Base-by-base conservation (phyloP, 768 basidiomycete species). In the Xerocomellus dryophilus region DNA sequence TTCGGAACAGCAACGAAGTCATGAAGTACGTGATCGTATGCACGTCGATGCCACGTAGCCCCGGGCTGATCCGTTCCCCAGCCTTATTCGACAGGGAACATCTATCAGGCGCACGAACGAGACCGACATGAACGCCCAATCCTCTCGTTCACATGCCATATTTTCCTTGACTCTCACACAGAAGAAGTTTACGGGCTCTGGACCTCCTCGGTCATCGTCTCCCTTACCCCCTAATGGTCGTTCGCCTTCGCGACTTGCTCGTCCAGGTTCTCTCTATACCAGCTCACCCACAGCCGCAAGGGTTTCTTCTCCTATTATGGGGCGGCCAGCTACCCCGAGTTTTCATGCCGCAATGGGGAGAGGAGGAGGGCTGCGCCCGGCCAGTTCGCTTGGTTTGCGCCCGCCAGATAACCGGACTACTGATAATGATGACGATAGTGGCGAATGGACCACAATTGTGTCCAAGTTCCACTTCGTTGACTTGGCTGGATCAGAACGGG, bases 401-500 rank as follows among this genome's bases (percentile, higher is more conserved):
- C 72, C 81, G 10, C 76, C 79, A 40, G 86, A 87, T 51, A 58
- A 36, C 39, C 68, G 66, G 32, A 60, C 54, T 10, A 63, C 47
- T 23, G 66, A 70, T 31, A 66, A 69, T 44, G 88, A 89, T 20
- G 85, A 85, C 15, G 87, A 85, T 11, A 58, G 73, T 4, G 88
- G 90, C 2, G 91, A 93, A 56, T 97, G 93, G 92, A 78, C 87
- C 14, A 94, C 92, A 0, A 82, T 95, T 39, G 84, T 88, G 35
- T 94, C 92, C 43, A 99, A 99, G 68, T 98, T 98, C 74, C 95
- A 99, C 71, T 98, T 98, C 61, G 97, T 99, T 25, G 97, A 99
- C 74, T 73, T 99, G 65, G 97, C 97, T 25, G 97, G 97, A 36
- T 95, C 92, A 38, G 97, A 99, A 76, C 77, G 97, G 63, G 90